Evolutionary conservation across 495 filamentous ascomycete genomes (phyloP).

Genomic region (Podospora tetraspora): DNA sequence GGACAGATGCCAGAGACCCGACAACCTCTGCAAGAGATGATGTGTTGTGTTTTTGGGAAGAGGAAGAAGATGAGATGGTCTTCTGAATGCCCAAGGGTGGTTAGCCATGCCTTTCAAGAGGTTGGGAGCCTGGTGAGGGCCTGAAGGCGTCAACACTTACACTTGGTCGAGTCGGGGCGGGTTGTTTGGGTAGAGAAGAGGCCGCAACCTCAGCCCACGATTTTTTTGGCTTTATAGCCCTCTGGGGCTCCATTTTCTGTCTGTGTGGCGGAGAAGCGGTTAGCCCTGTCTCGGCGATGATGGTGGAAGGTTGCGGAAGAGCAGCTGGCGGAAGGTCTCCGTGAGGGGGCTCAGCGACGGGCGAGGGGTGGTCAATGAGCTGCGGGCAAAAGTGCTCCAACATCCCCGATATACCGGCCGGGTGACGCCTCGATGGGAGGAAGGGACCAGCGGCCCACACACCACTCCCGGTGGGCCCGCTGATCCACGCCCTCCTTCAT

Average conservation of each 20-base stretch:
- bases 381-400: not conserved
- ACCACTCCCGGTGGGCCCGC: not conserved
- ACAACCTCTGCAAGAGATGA: not conserved
- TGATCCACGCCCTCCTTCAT: conserved; percentile 5
- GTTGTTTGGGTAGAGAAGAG: not conserved
- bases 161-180: not conserved
- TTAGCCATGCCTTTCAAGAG: not conserved
- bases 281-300: not conserved
- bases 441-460: not conserved
- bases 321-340: not conserved
- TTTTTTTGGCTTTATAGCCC: not conserved
- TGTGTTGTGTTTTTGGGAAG: not conserved
- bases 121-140: not conserved
- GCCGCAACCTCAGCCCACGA: not conserved
- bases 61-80: not conserved
- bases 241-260: not conserved
- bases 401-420: not conserved
- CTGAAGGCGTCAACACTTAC: not conserved
- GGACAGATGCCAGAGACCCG: not conserved
- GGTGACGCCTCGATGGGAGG: not conserved
- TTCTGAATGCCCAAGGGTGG: not conserved
- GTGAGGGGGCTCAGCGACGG: not conserved
- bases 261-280: not conserved
- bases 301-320: not conserved
- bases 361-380: not conserved